phyloP scores from a whole-genome alignment of 2,329 filamentous ascomycete species.

The Botrytis porri region DNA sequence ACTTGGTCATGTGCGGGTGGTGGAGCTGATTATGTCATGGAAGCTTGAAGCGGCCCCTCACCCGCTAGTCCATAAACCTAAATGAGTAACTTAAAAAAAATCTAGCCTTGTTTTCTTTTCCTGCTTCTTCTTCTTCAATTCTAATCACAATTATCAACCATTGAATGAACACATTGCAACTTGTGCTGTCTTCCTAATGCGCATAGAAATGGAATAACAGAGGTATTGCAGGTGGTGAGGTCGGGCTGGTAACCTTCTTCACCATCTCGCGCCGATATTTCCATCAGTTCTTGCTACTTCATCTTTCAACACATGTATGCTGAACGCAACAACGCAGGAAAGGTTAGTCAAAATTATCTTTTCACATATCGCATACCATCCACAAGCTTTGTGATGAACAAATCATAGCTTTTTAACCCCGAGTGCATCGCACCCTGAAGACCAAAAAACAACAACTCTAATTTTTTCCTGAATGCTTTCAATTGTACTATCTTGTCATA shows the following conservation, averaged over 20 bases:
- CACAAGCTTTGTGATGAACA: conserved; percentile 38
- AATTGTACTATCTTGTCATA: conserved; percentile 44
- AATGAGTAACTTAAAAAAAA: background rate
- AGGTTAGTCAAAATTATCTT: conserved; percentile 31
- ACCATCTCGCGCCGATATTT: background rate
- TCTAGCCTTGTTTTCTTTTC: fast-evolving
- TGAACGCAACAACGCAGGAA: background rate
- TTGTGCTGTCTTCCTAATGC: background rate
- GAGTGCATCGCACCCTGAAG: conserved; percentile 39
- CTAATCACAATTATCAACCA: background rate
- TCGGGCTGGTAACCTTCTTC: background rate
- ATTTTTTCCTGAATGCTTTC: conserved; percentile 42
- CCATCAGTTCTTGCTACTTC: background rate
- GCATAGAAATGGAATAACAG: background rate
- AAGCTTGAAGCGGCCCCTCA: background rate
- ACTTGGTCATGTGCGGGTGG: background rate
- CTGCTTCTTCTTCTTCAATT: no score
- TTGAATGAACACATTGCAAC: background rate
- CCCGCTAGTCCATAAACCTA: background rate
- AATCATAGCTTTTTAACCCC: conserved; percentile 43
- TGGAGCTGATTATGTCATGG: background rate
- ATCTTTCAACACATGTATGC: background rate
- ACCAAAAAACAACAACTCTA: conserved; percentile 42
- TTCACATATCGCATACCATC: conserved; percentile 2
- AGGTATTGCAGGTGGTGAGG: background rate